Conservation (phyloP, 2,329 filamentous ascomycete genomes). For the Diaporthe longicolla region DNA sequence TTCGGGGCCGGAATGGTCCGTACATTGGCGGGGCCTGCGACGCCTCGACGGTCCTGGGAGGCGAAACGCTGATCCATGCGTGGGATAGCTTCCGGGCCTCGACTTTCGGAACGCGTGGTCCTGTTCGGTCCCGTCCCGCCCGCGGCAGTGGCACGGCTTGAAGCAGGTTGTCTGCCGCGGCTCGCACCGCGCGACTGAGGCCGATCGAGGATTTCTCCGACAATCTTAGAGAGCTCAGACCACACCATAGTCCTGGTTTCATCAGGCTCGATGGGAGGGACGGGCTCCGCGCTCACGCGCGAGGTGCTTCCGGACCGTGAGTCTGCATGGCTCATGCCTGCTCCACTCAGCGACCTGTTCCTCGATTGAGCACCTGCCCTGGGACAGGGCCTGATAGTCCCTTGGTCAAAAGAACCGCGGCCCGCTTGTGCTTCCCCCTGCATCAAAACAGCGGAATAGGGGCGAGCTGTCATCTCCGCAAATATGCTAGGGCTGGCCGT, state of each 20-base stretch:
- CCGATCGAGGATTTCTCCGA: conserved; percentile 27
- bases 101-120: not conserved
- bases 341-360: not conserved
- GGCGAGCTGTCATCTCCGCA: not conserved
- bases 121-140: not conserved
- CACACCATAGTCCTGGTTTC: conserved; percentile 37
- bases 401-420: not conserved
- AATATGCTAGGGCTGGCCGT: conserved; percentile 50
- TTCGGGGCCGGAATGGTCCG: not conserved
- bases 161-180: conserved; percentile 30
- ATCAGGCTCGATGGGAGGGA: conserved; percentile 32
- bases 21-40: conserved; percentile 9
- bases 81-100: not conserved
- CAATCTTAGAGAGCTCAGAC: conserved; percentile 37
- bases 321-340: not conserved
- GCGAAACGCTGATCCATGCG: not conserved
- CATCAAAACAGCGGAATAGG: not conserved
- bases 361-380: not conserved
- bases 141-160: not conserved
- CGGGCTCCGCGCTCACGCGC: not conserved
- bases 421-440: not conserved
- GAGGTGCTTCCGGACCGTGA: not conserved
- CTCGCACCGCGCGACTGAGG: not conserved
- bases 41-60: conserved; percentile 8
- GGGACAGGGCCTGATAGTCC: not conserved